phyloP scores from a whole-genome alignment of 2,329 filamentous ascomycete genomes.

The Trichoderma sp. region DNA sequence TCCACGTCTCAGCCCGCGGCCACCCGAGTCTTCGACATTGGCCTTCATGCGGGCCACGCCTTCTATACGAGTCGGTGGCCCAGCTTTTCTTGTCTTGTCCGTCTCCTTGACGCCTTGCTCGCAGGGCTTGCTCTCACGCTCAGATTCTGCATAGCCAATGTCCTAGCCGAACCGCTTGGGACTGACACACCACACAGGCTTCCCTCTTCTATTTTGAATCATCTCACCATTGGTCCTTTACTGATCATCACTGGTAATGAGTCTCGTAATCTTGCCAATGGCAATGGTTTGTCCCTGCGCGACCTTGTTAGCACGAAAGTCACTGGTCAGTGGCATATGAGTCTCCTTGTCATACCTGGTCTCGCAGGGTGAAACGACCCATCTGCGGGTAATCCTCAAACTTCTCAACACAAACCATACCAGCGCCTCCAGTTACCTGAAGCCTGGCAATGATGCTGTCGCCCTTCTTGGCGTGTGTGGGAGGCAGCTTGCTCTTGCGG shows the following conservation, averaged over 20 bases:
- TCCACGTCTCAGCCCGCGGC: slow-evolving; percentile 5
- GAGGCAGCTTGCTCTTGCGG: slow-evolving; percentile 89
- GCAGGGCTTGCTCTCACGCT: slow-evolving; percentile 4
- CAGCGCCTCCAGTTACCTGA: slow-evolving; percentile 81
- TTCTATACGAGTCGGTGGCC: slow-evolving; percentile 12
- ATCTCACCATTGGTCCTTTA: not conserved
- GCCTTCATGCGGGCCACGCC: slow-evolving; percentile 7
- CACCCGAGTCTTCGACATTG: not conserved
- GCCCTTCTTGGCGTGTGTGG: slow-evolving; percentile 82
- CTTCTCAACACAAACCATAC: slow-evolving; percentile 86
- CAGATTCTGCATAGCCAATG: too few species aligned
- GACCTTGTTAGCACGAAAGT: slow-evolving; percentile 6
- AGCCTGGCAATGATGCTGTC: slow-evolving; percentile 89
- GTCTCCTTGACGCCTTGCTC: slow-evolving; percentile 5
- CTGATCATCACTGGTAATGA: slow-evolving; percentile 50
- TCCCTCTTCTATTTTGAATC: not conserved
- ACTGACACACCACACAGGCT: not conserved
- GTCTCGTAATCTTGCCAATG: slow-evolving; percentile 97
- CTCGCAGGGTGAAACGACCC: slow-evolving; percentile 85
- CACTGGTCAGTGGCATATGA: not conserved
- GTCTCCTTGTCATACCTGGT: slow-evolving; percentile 61
- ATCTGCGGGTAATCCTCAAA: slow-evolving; percentile 97
- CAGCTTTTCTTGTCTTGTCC: slow-evolving; percentile 1
- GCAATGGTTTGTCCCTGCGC: slow-evolving; percentile 94
- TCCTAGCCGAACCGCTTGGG: not conserved